These are phyloP conservation scores for Fusarium napiforme DNA, from an alignment of 2,329 filamentous ascomycete species.

Conservation along the genomic window DNA sequence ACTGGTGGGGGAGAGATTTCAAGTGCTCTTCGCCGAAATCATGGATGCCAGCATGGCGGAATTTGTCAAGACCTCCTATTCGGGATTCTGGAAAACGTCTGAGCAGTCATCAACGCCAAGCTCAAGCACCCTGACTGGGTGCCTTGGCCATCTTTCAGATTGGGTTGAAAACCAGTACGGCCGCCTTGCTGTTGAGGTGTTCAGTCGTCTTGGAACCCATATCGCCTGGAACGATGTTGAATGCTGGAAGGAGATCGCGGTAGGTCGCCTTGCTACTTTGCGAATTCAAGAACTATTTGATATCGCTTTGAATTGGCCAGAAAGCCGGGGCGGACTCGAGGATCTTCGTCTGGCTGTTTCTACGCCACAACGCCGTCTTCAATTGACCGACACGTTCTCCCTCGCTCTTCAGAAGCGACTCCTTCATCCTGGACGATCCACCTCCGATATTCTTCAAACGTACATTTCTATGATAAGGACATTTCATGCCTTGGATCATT, in stretches of 20 bases:
- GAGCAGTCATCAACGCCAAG: conserved; percentile 25
- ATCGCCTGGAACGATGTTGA: conserved; percentile 68
- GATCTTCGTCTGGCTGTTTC: conserved; percentile 79
- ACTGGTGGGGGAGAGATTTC: conserved; percentile 74
- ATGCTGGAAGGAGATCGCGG: conserved; percentile 76
- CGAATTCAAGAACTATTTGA: conserved; percentile 81
- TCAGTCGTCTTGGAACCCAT: conserved; percentile 58
- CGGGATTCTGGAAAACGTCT: conserved; percentile 66
- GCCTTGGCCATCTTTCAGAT: conserved; percentile 67
- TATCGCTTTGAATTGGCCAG: conserved; percentile 80
- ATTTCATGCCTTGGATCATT: conserved; percentile 79
- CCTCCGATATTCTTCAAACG: conserved; percentile 77
- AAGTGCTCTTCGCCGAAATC: conserved; percentile 76
- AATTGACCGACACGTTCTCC: conserved; percentile 77
- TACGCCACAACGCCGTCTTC: conserved; percentile 73
- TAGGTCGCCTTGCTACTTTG: conserved; percentile 74
- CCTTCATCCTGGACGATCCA: conserved; percentile 80
- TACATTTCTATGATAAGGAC: conserved; percentile 84
- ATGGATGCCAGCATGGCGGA: conserved; percentile 73
- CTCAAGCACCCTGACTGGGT: conserved; percentile 58
- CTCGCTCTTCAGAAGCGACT: conserved; percentile 72
- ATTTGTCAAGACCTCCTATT: conserved; percentile 70
- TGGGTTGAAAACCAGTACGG: conserved; percentile 78
- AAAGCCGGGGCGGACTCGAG: conserved; percentile 75
- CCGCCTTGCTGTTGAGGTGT: conserved; percentile 71